These are phyloP conservation scores for Cladosporium colombiae DNA, from an alignment of 2,329 filamentous ascomycete species.

Conservation along the genomic window DNA sequence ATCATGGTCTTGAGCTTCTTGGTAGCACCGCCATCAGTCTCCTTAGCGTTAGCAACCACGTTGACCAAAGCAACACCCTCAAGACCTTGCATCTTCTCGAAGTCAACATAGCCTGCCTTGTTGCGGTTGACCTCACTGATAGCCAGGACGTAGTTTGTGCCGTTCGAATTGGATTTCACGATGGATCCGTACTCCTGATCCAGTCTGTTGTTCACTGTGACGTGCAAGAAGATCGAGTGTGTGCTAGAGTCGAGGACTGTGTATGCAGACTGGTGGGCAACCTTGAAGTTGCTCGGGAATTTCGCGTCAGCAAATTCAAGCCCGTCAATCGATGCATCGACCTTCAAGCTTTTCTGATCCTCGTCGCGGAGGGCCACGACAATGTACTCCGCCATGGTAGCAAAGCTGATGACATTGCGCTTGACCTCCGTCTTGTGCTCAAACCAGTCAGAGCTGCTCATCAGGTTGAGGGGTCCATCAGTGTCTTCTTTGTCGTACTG, in stretches of 20 bases:
- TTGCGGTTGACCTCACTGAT: slow-evolving; percentile 81
- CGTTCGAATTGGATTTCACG: slow-evolving; percentile 98
- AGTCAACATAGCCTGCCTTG: slow-evolving; percentile 77
- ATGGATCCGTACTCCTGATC: slow-evolving; percentile 78
- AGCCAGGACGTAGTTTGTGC: slow-evolving; percentile 89
- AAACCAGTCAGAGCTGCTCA: slow-evolving; percentile 80
- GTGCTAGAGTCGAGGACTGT: slow-evolving; percentile 94
- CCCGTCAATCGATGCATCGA: slow-evolving; percentile 84
- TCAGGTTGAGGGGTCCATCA: slow-evolving; percentile 60
- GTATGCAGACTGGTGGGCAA: slow-evolving; percentile 77
- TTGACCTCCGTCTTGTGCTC: slow-evolving; percentile 64
- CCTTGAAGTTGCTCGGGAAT: slow-evolving; percentile 83
- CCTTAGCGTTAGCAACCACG: slow-evolving; percentile 72
- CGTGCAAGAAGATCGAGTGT: slow-evolving; percentile 91
- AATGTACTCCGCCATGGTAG: slow-evolving; percentile 95
- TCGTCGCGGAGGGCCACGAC: slow-evolving; percentile 74
- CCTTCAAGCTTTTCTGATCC: slow-evolving; percentile 68
- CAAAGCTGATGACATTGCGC: slow-evolving; percentile 77
- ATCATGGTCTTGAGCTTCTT: slow-evolving; percentile 91
- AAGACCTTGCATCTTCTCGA: slow-evolving; percentile 89
- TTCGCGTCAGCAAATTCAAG: slow-evolving; percentile 76
- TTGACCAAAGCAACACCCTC: slow-evolving; percentile 91
- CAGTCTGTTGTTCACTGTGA: slow-evolving; percentile 69
- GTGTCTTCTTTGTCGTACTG: slow-evolving; percentile 64
- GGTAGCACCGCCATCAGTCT: slow-evolving; percentile 60